phyloP scores from a whole-genome alignment of 352 stramenopile genomes.

The Pythium monospermum region DNA sequence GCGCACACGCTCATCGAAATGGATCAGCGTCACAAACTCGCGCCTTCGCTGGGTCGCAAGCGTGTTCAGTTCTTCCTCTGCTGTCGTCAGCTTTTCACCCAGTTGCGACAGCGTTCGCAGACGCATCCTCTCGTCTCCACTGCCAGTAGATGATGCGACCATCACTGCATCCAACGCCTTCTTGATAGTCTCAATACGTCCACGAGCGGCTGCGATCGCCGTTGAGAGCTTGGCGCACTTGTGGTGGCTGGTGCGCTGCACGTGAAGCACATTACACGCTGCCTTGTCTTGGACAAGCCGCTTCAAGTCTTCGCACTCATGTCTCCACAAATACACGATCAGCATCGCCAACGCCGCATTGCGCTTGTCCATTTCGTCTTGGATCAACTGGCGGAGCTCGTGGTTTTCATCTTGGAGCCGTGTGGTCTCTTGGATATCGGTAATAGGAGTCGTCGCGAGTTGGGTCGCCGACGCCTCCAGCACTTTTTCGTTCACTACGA shows the following conservation, averaged over 20 bases:
- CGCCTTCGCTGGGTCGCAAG: background rate
- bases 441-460: conserved; percentile 18
- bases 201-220: no score
- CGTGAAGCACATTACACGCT: conserved; percentile 1
- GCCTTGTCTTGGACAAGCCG: background rate
- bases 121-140: no score
- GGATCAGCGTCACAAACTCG: conserved; percentile 6
- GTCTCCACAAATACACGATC: conserved; percentile 27
- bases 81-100: background rate
- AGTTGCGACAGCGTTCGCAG: background rate
- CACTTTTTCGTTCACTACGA: conserved; percentile 28
- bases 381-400: conserved; percentile 31
- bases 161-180: no score
- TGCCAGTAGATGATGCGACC: no score
- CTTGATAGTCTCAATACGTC: no score
- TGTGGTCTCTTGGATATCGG: conserved; percentile 17
- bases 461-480: conserved; percentile 27
- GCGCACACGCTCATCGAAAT: conserved; percentile 9
- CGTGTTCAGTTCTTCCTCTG: conserved; percentile 1
- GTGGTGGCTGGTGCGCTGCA: conserved; percentile 4
- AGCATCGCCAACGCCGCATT: conserved; percentile 36
- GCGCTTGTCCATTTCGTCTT: conserved; percentile 20
- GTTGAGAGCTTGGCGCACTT: background rate
- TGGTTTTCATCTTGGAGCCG: conserved; percentile 39
- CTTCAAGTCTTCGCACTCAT: conserved; percentile 3